phyloP scores from a whole-genome alignment of 148 eudicot species.

The Polygonum aviculare region DNA sequence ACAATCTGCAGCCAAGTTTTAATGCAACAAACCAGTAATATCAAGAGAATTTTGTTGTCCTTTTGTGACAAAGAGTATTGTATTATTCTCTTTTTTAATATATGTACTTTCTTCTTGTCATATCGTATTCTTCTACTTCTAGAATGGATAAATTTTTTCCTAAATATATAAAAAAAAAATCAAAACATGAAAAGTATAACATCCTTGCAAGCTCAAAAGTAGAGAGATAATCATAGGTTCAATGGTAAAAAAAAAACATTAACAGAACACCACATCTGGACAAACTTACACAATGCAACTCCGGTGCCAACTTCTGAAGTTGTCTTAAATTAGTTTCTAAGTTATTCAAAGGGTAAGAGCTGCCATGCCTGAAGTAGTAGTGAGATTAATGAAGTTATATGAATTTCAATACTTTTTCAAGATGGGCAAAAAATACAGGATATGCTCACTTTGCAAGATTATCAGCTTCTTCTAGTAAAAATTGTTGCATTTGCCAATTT shows the following conservation, averaged over 20 bases:
- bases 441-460: constrained; percentile 64
- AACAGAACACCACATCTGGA: neutral
- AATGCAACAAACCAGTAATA: neutral
- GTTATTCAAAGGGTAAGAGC: constrained; percentile 66
- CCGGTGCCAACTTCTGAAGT: constrained; percentile 85
- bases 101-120: neutral
- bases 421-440: neutral
- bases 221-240: neutral
- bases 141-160: neutral
- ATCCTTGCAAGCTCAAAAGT: neutral
- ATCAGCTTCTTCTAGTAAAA: constrained; percentile 71
- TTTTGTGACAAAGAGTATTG: neutral
- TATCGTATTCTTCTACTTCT: neutral
- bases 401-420: neutral
- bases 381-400: neutral
- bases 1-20: neutral
- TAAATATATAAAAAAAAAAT: neutral
- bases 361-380: constrained; percentile 53
- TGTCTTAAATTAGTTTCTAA: constrained; percentile 64
- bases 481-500: constrained; percentile 89
- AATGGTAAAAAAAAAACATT: neutral
- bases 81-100: neutral
- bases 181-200: neutral
- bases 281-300: constrained; percentile 75
- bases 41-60: neutral